phyloP scores from a whole-genome alignment of 2,329 filamentous ascomycete species.

The Scedosporium apiospermum region DNA sequence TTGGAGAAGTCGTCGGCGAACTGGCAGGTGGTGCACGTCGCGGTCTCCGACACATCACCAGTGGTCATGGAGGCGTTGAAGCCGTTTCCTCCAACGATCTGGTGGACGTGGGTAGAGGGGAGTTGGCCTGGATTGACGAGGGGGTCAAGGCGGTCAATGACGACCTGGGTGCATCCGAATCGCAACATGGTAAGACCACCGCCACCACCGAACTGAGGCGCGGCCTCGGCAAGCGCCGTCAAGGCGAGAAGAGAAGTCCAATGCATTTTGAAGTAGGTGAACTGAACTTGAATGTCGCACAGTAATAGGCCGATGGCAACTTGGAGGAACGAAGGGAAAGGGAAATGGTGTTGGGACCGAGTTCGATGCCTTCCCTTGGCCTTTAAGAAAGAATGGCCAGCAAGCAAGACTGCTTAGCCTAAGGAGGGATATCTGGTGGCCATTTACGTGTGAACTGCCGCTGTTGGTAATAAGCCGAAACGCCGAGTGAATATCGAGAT shows the following conservation, averaged over 20 bases:
- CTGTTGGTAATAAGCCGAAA: neutral
- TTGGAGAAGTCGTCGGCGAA: constrained; percentile 23
- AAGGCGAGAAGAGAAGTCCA: constrained; percentile 5
- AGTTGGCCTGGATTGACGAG: constrained; percentile 25
- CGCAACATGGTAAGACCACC: constrained; percentile 10
- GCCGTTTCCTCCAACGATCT: constrained; percentile 32
- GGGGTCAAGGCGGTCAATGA: constrained; percentile 24
- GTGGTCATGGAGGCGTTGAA: constrained; percentile 25
- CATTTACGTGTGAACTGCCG: neutral
- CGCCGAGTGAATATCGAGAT: neutral
- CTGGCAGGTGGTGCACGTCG: constrained; percentile 28
- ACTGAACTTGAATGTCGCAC: neutral
- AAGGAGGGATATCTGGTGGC: neutral
- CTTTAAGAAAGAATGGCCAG: neutral
- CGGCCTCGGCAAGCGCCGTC: neutral
- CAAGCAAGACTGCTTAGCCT: neutral
- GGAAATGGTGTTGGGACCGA: neutral
- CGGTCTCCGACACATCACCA: constrained; percentile 21
- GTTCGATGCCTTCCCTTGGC: neutral
- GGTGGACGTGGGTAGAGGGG: constrained; percentile 42
- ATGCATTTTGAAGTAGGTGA: constrained; percentile 2
- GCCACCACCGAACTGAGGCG: constrained; percentile 6
- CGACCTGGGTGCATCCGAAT: constrained; percentile 37
- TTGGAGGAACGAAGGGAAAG: neutral
- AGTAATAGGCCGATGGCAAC: neutral